These are phyloP conservation scores for Smittium culicis DNA, from an alignment of 371 early-diverging fungal genomes.

Conservation along the genomic window DNA sequence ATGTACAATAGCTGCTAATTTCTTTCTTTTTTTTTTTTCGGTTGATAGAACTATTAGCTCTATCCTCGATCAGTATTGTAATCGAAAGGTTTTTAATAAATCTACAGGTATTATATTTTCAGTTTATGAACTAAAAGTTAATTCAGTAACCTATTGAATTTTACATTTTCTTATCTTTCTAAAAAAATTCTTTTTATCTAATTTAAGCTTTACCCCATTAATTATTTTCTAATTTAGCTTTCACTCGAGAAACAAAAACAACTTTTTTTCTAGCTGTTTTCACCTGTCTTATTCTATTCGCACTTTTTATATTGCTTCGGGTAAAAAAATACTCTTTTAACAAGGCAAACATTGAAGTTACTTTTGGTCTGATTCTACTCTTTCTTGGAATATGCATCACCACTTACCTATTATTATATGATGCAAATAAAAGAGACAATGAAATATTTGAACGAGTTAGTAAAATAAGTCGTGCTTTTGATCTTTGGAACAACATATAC, in stretches of 20 bases:
- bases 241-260: not conserved
- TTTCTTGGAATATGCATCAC: not conserved
- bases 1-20: too few relatives aligned
- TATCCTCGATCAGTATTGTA: too few relatives aligned
- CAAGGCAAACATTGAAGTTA: not conserved
- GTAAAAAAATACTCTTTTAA: not conserved
- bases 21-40: too few relatives aligned
- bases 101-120: too few relatives aligned
- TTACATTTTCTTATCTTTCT: too few relatives aligned
- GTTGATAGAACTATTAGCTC: too few relatives aligned
- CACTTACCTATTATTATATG: not conserved
- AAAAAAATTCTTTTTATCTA: too few relatives aligned
- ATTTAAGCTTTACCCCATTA: too few relatives aligned
- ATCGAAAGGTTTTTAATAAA: too few relatives aligned
- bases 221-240: not conserved
- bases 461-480: not conserved
- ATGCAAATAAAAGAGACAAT: not conserved
- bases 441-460: not conserved
- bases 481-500: constrained; percentile 21
- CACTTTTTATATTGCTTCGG: not conserved
- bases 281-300: not conserved
- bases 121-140: too few relatives aligned
- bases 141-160: too few relatives aligned
- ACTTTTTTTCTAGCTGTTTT: not conserved
- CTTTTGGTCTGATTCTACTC: not conserved